Evolutionary conservation across 2,329 filamentous ascomycete species (phyloP), one percentile per base, ranked within the genome.

Genomic region (Chrysoporthe deuterocubensis): DNA sequence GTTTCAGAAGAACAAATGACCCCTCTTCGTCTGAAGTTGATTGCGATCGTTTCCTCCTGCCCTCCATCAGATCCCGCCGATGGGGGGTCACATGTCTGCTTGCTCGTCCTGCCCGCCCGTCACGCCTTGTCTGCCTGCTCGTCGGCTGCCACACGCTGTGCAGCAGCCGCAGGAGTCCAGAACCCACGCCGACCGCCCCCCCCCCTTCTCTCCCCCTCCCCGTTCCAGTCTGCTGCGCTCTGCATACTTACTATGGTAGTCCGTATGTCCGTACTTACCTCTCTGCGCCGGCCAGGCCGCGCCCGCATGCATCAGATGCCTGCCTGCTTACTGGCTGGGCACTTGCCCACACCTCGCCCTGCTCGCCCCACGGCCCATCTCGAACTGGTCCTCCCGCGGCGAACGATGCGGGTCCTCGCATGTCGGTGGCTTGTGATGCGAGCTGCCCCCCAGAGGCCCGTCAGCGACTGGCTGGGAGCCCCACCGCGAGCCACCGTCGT

Each of bases 401-500:
- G 50, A 26, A 44, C 50, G 50, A 64, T 64, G 40, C 62, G 52
- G 62, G 21, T 64, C 62, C 26, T 52, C 21, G 62, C 50, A 56
- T 64, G 34, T 13, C n/a, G 48, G 46, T 54, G 37, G 62, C 62
- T 56, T 34, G 54, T 40, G 54, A 34, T 54, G 32, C 50, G 3
- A 2, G 4, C 50, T 54, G 26, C 50, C 32, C 50, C 50, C 32
- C 50, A 54, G 32, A 54, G 50, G 50, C 48, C 11, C n/a, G 46
- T 34, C 50, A 54, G 50, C 50, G 32, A 32, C 14, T 52, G 50
- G 50, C 14, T 54, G 13, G 50, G 50, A 13, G 18, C 59, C 16
- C 42, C 59, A 46, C 43, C 37, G 2, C 13, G 42, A 46, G 59
- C 59, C 59, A 62, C 43, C 59, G 16, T 21, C 43, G 34, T 26